Conservation (phyloP, 2,329 filamentous ascomycete species). For the Penicillium hordei region DNA sequence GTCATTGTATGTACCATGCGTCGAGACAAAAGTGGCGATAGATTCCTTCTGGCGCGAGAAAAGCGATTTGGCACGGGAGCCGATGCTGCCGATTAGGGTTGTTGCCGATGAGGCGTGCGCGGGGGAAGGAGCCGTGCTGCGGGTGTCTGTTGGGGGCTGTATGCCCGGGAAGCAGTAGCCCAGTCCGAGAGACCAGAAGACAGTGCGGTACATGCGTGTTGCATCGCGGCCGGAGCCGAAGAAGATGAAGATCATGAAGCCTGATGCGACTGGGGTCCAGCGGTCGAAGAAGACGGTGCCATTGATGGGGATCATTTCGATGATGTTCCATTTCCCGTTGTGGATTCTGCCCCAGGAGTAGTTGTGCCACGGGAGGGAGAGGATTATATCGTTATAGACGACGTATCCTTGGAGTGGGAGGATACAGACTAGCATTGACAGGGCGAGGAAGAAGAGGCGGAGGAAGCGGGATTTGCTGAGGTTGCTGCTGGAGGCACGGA, state of each 20-base stretch:
- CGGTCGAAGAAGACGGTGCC: conserved; percentile 54
- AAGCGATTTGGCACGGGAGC: conserved; percentile 31
- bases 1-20: conserved; percentile 13
- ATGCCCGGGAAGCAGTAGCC: conserved; percentile 33
- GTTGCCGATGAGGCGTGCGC: conserved; percentile 11
- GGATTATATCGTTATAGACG: conserved; percentile 46
- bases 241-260: conserved; percentile 60
- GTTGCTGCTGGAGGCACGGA: conserved; percentile 52
- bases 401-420: conserved; percentile 56
- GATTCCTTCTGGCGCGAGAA: conserved; percentile 23
- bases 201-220: conserved; percentile 52
- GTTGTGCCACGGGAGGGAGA: conserved; percentile 36
- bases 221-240: conserved; percentile 66
- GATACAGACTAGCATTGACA: conserved; percentile 56
- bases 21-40: background rate
- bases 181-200: conserved; percentile 46
- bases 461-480: conserved; percentile 62
- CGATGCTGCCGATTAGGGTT: conserved; percentile 24
- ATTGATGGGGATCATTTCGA: conserved; percentile 49
- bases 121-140: background rate
- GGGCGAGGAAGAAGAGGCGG: conserved; percentile 51
- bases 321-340: conserved; percentile 48
- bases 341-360: conserved; percentile 59
- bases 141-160: conserved; percentile 19
- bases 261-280: conserved; percentile 57